Conservation (phyloP, 2,329 filamentous ascomycete species). For the Pyrenophora graminea region DNA sequence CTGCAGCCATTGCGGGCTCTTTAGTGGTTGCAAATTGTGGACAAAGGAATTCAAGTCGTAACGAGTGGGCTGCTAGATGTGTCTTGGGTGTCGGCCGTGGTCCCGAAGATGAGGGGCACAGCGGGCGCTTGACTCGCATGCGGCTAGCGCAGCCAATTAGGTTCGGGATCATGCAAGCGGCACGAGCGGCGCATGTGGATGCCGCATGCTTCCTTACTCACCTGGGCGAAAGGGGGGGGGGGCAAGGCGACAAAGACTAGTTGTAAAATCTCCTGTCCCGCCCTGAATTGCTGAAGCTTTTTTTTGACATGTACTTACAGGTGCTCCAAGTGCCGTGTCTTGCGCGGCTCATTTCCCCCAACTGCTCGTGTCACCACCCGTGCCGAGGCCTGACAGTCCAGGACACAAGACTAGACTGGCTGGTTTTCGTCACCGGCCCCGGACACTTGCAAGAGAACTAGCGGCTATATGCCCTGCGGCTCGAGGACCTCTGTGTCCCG, state of each 20-base stretch:
- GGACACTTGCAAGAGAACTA: background rate
- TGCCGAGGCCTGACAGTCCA: constrained; percentile 4
- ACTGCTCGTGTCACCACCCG: constrained; percentile 1
- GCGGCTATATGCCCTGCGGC: background rate
- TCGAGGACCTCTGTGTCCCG: background rate
- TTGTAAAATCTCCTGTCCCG: background rate
- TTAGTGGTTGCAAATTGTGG: background rate
- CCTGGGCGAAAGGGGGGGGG: background rate
- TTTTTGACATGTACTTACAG: no score
- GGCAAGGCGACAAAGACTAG: constrained; percentile 2
- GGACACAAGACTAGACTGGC: background rate
- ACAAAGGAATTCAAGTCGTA: background rate
- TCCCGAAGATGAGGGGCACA: constrained; percentile 2
- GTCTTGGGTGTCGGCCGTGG: background rate
- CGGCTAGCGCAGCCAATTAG: constrained; percentile 4
- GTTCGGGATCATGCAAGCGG: constrained; percentile 9
- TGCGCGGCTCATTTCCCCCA: background rate
- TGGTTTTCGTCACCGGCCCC: background rate
- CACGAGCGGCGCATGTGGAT: background rate
- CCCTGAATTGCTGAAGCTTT: no score
- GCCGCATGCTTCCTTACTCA: no score
- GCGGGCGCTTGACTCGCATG: constrained; percentile 6
- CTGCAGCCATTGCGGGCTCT: background rate
- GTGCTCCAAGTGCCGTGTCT: constrained; percentile 6
- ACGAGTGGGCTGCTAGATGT: background rate